phyloP scores from a whole-genome alignment of 2,329 filamentous ascomycete species.

The Fusarium sp. region DNA sequence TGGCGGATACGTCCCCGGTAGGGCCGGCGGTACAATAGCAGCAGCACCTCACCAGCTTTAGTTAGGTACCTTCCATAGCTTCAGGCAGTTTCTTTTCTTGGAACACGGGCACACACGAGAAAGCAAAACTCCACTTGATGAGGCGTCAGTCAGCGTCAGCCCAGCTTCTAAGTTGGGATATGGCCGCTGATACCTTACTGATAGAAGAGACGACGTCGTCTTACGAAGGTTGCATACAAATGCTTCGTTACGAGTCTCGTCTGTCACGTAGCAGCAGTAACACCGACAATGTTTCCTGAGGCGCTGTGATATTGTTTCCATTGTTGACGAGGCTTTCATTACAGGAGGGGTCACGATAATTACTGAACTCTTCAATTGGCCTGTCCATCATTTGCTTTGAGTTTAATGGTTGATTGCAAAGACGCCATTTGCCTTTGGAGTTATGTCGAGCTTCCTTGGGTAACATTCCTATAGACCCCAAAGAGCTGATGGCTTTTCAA shows the following conservation, averaged over 20 bases:
- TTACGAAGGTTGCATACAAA: conserved; percentile 17
- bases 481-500: background rate
- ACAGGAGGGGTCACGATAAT: background rate
- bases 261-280: background rate
- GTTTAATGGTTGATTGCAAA: conserved; percentile 4
- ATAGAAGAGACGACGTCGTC: conserved; percentile 14
- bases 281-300: background rate
- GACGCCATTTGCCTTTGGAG: background rate
- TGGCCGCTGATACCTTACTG: conserved; percentile 9
- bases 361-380: background rate
- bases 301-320: background rate
- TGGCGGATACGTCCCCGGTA: conserved; percentile 28
- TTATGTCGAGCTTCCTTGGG: background rate
- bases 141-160: conserved; percentile 27
- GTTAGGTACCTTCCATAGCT: background rate
- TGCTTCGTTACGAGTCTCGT: background rate
- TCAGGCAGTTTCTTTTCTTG: conserved; percentile 30
- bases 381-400: background rate
- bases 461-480: conserved; percentile 21
- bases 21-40: conserved; percentile 8
- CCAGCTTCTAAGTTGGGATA: conserved; percentile 8
- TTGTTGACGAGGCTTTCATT: background rate
- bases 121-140: conserved; percentile 23
- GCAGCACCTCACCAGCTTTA: no score
- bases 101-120: conserved; percentile 17